Base-by-base conservation (phyloP, 768 basidiomycete species). In the Lactarius indigo region DNA sequence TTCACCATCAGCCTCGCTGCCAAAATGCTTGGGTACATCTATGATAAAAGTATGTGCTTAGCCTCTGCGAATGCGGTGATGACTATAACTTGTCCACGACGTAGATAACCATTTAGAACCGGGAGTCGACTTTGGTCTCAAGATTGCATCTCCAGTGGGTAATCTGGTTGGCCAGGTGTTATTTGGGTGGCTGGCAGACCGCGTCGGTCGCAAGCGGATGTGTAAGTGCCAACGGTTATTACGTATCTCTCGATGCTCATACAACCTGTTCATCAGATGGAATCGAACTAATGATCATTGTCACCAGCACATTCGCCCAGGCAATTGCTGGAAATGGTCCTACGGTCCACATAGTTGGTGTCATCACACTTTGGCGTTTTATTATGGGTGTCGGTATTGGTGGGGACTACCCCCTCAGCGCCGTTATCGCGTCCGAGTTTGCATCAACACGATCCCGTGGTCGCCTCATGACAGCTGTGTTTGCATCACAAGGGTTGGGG, bases 401-500 rank as follows among this genome's bases (percentile, higher is more conserved):
- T 5, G 94, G 94, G 17, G 94, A 96, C 72, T 95, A 96, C 75
- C 94, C 94, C 6, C 76, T 95, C 0, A 86, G 84, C 61, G 90
- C 94, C 18, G 88, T 93, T 71, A 95, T 96, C 71, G 85, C 93
- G 3, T 93, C 91, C 33, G 94, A 96, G 73, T 96, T 95, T 72
- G 89, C 94, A 0, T 82, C 91, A 1, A 90, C 87, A n/a, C 83
- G 84, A 42, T 86, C 82, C 60, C 86, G 94, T 71, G 94, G 94
- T 59, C 83, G 93, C 28, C 86, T 96, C 77, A 94, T 96, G 92
- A 88, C 89, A 1, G 90, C 89, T 8, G 92, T 94, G 0, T 96
- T 95, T 70, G 87, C 94, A 0, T 78, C 83, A 57, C 94, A 96
- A 71, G 94, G 94, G 94, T 15, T 95, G 90, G 89, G 94, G 94